Base-by-base conservation (phyloP, 2,329 filamentous ascomycete species). In the Fusarium albidum region DNA sequence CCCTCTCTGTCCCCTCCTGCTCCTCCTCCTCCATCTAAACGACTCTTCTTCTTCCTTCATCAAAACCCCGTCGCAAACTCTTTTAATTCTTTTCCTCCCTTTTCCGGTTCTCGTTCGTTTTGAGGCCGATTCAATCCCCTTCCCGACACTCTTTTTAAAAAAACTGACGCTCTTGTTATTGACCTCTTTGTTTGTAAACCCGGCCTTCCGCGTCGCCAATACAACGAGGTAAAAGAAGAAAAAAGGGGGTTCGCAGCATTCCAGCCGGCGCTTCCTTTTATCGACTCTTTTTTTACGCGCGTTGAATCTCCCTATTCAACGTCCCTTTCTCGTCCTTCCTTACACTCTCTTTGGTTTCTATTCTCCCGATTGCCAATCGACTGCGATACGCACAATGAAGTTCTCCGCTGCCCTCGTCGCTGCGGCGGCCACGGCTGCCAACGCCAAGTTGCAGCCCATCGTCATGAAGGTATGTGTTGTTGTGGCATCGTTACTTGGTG, bases 391-490 rank as follows among this genome's bases (percentile, higher is more conserved):
- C 62, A 70, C 51, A 59, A 76, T 75, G 73, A 68, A 69, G 54
- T 61, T 71, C 39, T 69, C 70, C 38, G 63, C 74, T 53, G 68
- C 75, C 35, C 69, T 79, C 59, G 71, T 77, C 49, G 63, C 81
- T 56, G 66, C 76, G 54, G 74, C 75, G 56, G 69, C 77, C 47
- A 71, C 75, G 61, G 66, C 77, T 26, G 74, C 74, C 44, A 61
- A 43, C 39, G 75, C 75, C 38, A 74, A 77, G 53, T 70, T 83
- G 25, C 75, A 86, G 63, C 80, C 85, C 55, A 87, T 90, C 67
- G 75, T 85, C 65, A 85, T 86, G 80, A 93, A 93, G 83, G 87
- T 88, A 74, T 10, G 70, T 57, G 13, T 11, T 39, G 38, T 34
- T 9, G 28, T 15, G 15, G 25, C 21, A 21, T 21, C 21, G 21